Evolutionary conservation across 139 green algal species (phyloP), one percentile per base, ranked within the genome.

Genomic region (Chlamydomonas sp.): DNA sequence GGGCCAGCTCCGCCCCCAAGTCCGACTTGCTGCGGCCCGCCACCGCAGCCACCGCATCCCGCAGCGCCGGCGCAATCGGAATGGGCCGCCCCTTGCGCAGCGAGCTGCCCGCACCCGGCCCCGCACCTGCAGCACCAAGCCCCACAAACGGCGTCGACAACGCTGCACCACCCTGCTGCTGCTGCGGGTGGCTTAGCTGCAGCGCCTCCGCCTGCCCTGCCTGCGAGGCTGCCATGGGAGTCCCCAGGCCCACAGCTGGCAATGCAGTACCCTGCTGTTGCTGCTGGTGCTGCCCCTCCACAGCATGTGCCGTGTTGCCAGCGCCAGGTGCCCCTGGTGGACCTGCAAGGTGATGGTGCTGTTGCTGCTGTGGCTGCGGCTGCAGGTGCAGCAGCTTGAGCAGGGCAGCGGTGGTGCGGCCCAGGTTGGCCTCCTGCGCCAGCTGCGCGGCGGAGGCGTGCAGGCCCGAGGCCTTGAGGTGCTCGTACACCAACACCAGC

Each of bases 401-500:
- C 61, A 80, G 61, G 1, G 83, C 80, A n/a, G 82, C 72, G 61
- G 17, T 64, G n/a, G 62, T 72, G 49, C 71, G 82, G 60, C 72
- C 82, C 1, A 96, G 85, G 9, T 79, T 78, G 15, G 93, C 90
- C 88, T 96, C 95, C 18, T 88, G 63, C 5, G 89, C 83, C 58
- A 97, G 92, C 20, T 84, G 67, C 3, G 85, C 88, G n/a, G 95
- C 95, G 66, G 94, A 80, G 67, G 49, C 59, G 73, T 91, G 85
- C 63, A 97, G 84, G 0, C 95, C 95, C 1, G 84, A 88, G 1
- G 90, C 90, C n/a, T 88, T 78, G 1, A 97, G 93, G 86, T 97
- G 95, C 63, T 96, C 94, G 79, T 94, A 90, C 31, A 97, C 95
- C 57, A 97, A 89, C 88, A 94, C 88, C 76, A 97, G 91, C 71